Base-by-base conservation (phyloP, 345 rosid genomes). In the Eucalyptus tenuipes region DNA sequence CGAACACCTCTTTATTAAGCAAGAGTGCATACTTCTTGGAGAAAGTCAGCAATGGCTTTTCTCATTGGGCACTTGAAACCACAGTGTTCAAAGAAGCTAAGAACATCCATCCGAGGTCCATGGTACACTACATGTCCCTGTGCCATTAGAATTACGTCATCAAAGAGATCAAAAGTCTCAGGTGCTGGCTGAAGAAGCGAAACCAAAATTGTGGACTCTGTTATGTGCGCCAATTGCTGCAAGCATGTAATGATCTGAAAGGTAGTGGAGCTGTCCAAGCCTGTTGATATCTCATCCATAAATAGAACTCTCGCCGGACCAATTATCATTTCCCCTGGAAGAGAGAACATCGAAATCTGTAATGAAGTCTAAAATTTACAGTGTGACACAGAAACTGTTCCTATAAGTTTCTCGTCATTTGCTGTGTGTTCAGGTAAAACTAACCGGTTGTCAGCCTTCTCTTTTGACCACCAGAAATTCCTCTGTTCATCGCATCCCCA, bases 101-200 rank as follows among this genome's bases (percentile, higher is more conserved):
- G 94, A 57, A 94, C 93, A 71, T 89, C 48, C 27, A 75, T 89
- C 22, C 94, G 92, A 9, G 99, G 94, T n/a, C 97, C 99, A 68
- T 94, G 94, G 91, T 95, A 96, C 22, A 95, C 94, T 52, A 94
- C 89, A 87, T 91, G 91, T 42, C 98, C 99, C 88, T 95, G 96
- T 37, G 96, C 94, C 88, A 95, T 88, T 61, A 96, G 88, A 27
- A 96, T 90, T 27, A 95, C 49, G 37, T 96, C 98, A 64, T 96
- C 98, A 53, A 95, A 96, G 53, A 96, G 94, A 88, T 95, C 93
- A 86, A 91, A 95, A 4, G 97, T 94, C 90, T 96, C 99, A 2
- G 99, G 97, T 87, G 97, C 93, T 11, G 96, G 96, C 91, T 96
- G 98, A 59, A 96, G 96, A 85, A 95, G 97, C 50, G 99, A 92